Base-by-base conservation (phyloP, 352 stramenopile species). In the Pythium brachiatum region DNA sequence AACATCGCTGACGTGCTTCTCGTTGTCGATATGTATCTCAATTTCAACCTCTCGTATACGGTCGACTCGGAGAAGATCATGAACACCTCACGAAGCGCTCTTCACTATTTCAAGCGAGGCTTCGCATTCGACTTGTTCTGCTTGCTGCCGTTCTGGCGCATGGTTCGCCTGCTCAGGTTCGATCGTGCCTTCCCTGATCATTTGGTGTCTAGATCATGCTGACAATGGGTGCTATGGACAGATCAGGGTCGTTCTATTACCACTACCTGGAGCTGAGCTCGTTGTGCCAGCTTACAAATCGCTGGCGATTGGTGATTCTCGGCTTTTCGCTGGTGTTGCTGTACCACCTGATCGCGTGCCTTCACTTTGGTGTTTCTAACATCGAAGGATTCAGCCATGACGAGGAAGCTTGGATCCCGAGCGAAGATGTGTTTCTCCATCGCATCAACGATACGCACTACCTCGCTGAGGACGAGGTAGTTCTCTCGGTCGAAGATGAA, bases 41-140 rank as follows among this genome's bases (percentile, higher is more conserved):
- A 88, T 53, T 75, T 87, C 25, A 84, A 78, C 13, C 61, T 88
- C 0, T 84, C 78, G 6, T 90, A 81, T 58, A 72, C 61, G 5
- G 46, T 69, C 8, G 62, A 88, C 34, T 67, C 75, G 1, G 81
- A 90, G 43, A 87, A 81, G 32, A 88, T 88, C 26, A 64, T 76
- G 34, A 65, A 84, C 18, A 60, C 81, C 3, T 61, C 54, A 8
- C 60, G 66, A 44, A 86, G 73, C 38, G 72, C 77, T 0, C n/a
- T 38, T 5, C 62, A 64, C 31, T 90, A 90, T 54, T 13, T 88
- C 3, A 54, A 58, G 27, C 13, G 50, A 5, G 54, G 68, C 12
- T 87, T 88, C 32, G 2, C 69, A 0, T 60, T 83, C 21, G 81
- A 90, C 25, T 23, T 87, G 7, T 3, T 78, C 0, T 90, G 74